Conservation (phyloP, 2,329 filamentous ascomycete genomes). For the Sporothrix brunneoviolacea region DNA sequence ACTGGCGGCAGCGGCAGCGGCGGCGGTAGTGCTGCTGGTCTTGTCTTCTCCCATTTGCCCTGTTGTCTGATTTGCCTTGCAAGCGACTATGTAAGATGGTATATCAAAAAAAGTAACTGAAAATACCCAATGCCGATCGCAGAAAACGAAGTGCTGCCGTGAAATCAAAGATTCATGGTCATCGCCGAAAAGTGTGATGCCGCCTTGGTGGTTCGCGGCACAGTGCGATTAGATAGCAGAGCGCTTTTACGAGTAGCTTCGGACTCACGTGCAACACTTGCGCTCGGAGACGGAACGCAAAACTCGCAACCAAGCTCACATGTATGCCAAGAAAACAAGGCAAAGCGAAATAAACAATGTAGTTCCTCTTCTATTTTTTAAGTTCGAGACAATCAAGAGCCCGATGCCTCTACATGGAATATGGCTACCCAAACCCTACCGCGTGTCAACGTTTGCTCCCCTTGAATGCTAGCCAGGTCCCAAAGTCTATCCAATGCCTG, state of each 20-base stretch:
- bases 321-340: background rate
- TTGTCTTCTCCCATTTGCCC: slow-evolving; percentile 8
- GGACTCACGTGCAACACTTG: slow-evolving; percentile 2
- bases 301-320: too few species aligned
- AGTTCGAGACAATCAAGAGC: too few species aligned
- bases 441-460: too few species aligned
- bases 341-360: background rate
- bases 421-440: too few species aligned
- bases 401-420: too few species aligned
- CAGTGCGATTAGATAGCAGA: background rate
- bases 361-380: too few species aligned
- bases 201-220: too few species aligned
- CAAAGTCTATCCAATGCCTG: background rate
- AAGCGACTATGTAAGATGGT: background rate
- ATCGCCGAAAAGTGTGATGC: background rate
- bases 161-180: background rate
- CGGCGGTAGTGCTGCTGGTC: background rate
- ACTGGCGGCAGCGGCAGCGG: background rate
- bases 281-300: too few species aligned
- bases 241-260: too few species aligned
- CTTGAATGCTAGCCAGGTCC: too few species aligned
- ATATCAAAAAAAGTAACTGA: background rate
- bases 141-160: too few species aligned
- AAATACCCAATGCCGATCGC: too few species aligned
- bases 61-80: background rate